A percentile compares a stretch with the other conserved stretches of the same genome.
Evolutionary conservation across 2,329 filamentous ascomycete genomes (phyloP).

Genomic region (Scytalidium sp.): DNA sequence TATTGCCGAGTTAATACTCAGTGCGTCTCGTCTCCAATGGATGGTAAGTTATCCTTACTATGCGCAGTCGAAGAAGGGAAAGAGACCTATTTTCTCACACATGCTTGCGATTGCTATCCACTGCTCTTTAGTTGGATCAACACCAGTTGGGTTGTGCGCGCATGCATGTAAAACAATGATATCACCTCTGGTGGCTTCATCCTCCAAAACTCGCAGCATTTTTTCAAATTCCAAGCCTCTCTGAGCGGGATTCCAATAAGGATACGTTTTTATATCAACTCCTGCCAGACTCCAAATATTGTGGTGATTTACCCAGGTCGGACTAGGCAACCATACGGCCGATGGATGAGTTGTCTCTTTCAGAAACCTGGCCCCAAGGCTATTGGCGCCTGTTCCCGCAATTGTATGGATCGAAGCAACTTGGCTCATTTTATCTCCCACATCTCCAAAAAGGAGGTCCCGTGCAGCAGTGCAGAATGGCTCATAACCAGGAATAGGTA

Average conservation of each 20-base stretch:
- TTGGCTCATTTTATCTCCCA: constrained; percentile 15
- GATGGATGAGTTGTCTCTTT: constrained; percentile 13
- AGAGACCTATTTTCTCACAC: constrained; percentile 18
- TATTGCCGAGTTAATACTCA: too few relatives aligned
- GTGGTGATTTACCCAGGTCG: constrained; percentile 40
- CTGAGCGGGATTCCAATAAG: constrained; percentile 31
- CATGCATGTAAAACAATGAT: constrained; percentile 38
- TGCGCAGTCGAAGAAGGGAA: constrained; percentile 31
- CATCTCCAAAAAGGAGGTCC: too few relatives aligned
- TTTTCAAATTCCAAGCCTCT: constrained; percentile 29
- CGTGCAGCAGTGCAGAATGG: constrained; percentile 30
- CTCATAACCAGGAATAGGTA: constrained; percentile 33
- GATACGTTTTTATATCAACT: constrained; percentile 27
- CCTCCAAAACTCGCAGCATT: constrained; percentile 24
- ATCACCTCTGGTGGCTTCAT: constrained; percentile 20
- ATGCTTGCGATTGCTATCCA: constrained; percentile 28
- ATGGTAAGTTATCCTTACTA: too few relatives aligned
- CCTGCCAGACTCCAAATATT: constrained; percentile 32
- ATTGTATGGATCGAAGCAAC: constrained; percentile 35
- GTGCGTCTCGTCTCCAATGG: too few relatives aligned
- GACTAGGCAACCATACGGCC: constrained; percentile 35
- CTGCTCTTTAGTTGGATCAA: constrained; percentile 33
- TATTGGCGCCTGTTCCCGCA: constrained; percentile 38
- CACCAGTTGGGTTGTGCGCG: constrained; percentile 41
- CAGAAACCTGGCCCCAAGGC: constrained; percentile 31